Conservation (phyloP, 225 moss, liverwort and hornwort species). For the Sphagnum contortum region DNA sequence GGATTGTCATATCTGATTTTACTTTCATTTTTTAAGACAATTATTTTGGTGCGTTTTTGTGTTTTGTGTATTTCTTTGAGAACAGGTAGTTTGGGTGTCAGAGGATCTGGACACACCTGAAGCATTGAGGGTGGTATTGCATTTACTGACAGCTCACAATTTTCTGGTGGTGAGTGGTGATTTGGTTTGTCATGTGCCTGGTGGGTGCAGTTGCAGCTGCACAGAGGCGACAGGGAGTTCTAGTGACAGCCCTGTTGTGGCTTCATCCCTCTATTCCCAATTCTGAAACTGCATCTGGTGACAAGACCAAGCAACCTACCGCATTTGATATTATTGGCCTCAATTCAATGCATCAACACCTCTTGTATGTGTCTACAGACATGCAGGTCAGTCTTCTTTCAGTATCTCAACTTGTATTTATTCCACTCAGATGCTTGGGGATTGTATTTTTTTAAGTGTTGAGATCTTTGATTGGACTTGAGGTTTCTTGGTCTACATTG, state of each 20-base stretch:
- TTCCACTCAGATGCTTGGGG: too few relatives aligned
- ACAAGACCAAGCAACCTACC: constrained; percentile 69
- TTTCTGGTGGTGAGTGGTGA: constrained; percentile 88
- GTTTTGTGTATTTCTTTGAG: not conserved
- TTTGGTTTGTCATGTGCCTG: constrained; percentile 70
- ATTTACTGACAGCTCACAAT: constrained; percentile 79
- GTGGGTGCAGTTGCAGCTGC: constrained; percentile 80
- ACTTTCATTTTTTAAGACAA: too few relatives aligned
- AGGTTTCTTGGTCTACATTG: too few relatives aligned
- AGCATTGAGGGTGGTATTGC: constrained; percentile 69
- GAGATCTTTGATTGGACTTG: too few relatives aligned
- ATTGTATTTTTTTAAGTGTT: too few relatives aligned
- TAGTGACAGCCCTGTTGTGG: constrained; percentile 76
- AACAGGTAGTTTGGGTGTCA: constrained; percentile 64
- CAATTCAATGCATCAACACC: constrained; percentile 60
- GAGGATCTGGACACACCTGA: constrained; percentile 87
- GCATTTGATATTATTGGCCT: constrained; percentile 75
- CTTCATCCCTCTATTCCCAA: constrained; percentile 52
- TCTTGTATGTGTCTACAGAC: constrained; percentile 47
- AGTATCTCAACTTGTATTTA: too few relatives aligned
- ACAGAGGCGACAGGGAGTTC: constrained; percentile 75
- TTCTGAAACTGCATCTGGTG: constrained; percentile 50
- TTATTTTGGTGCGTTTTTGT: too few relatives aligned
- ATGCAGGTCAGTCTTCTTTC: constrained; percentile 22
- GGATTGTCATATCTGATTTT: too few relatives aligned